Percentiles rank a stretch among this genome's conserved stretches.
These are phyloP conservation scores for Theileria luwenshuni DNA, from an alignment of 169 alveolate genomes.

Conservation along the genomic window DNA sequence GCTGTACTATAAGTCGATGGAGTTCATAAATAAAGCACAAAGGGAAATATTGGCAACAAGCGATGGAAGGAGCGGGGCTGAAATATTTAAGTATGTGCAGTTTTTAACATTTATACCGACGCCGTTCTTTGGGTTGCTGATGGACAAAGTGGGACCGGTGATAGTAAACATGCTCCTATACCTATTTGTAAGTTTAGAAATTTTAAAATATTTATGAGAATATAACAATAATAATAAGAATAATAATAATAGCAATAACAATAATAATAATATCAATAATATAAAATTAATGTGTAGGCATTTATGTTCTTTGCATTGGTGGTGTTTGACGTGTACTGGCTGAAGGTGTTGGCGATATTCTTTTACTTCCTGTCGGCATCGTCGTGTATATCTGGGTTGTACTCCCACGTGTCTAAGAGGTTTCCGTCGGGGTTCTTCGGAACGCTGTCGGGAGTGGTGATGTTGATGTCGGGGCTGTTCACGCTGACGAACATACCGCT, in stretches of 20 bases:
- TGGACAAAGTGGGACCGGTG: slow-evolving; percentile 53
- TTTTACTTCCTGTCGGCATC: slow-evolving; percentile 45
- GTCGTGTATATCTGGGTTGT: slow-evolving; percentile 33
- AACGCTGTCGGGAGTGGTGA: slow-evolving; percentile 15
- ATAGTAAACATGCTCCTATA: slow-evolving; percentile 43
- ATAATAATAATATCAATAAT: neutral
- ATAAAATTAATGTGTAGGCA: neutral
- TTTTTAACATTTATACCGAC: slow-evolving; percentile 42
- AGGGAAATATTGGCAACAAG: slow-evolving; percentile 21
- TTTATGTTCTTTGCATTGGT: slow-evolving; percentile 26
- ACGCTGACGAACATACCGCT: slow-evolving; percentile 41
- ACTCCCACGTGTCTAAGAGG: slow-evolving; percentile 46
- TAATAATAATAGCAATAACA: neutral
- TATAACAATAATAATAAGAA: neutral
- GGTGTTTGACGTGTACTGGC: slow-evolving; percentile 25
- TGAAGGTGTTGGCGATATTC: slow-evolving; percentile 44
- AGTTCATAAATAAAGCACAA: slow-evolving; percentile 51
- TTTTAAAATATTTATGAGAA: neutral
- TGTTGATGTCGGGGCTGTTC: slow-evolving; percentile 35
- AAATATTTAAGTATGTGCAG: slow-evolving; percentile 16
- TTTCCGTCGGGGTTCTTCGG: slow-evolving; percentile 51
- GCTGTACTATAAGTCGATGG: slow-evolving; percentile 34
- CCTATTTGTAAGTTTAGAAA: slow-evolving; percentile 21
- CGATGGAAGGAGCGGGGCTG: slow-evolving; percentile 19
- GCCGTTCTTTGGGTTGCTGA: slow-evolving; percentile 46